Evolutionary conservation across 2,329 filamentous ascomycete species (phyloP), one percentile per base, ranked within the genome.

Genomic region (Colletotrichum falcatum): DNA sequence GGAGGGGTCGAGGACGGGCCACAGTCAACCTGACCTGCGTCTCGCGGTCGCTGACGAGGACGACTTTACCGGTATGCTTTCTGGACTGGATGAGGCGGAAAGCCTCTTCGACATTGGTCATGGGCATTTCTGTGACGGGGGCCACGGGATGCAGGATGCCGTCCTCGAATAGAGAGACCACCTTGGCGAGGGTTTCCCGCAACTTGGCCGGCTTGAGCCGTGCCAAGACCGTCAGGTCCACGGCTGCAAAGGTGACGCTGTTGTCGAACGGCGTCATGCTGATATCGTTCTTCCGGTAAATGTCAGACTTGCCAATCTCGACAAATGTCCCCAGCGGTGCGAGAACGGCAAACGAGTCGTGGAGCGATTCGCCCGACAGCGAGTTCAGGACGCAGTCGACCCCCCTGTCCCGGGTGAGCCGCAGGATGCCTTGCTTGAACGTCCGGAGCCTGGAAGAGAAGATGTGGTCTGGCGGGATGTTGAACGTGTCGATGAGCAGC

Each of bases 251-350:
- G 53, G 81, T 84, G 42, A 81, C 80, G 68, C 85, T 86, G 46
- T 72, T 75, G 20, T 84, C 82, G 60, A 86, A 83, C 14, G 81
- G 81, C 14, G 79, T 74, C 81, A 88, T 84, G 49, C 86, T 84
- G 0, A 88, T 76, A 0, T 81, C 76, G 3, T 79, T 80, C 62
- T 82, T 84, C 66, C 75, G 78, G 6, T 76, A 74, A 23, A 81
- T 77, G 42, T 83, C 82, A 44, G 78, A 73, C 72, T 78, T 80
- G 11, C 82, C 81, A 49, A 86, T 80, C 63, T 87, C 84, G 7
- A 87, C 74, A 61, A 87, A 84, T 3, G 81, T 78, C 1, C 84
- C 84, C 70, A 83, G 83, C 3, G 76, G 77, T 46, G 81, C 81
- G 14, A 87, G 64, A 81, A 84, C 5, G 78, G 77, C 82, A 81